Evolutionary conservation across 768 basidiomycete genomes (phyloP).

Genomic region (Termitomyces sp.): DNA sequence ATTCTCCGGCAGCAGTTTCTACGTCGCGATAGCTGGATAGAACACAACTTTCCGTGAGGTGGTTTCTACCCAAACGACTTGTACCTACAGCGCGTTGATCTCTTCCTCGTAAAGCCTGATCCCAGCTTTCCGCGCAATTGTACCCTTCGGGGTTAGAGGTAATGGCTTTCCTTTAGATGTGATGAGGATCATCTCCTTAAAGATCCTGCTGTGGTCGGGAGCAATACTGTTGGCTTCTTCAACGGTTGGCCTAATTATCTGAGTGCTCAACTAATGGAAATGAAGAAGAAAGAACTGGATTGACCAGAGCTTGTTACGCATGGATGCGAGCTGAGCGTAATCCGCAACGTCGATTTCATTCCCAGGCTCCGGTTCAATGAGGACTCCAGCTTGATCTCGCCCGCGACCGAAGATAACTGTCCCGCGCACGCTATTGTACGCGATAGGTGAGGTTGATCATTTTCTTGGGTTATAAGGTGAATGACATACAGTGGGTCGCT

Average conservation of each 20-base stretch:
- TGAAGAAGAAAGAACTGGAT: too few relatives aligned
- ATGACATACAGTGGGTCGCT: conserved; percentile 13
- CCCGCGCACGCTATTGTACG: not conserved
- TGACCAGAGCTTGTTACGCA: not conserved
- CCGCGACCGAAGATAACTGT: not conserved
- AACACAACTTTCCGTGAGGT: not conserved
- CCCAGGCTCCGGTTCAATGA: conserved; percentile 22
- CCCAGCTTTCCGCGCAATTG: not conserved
- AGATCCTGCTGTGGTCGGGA: conserved; percentile 35
- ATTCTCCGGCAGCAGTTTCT: not conserved
- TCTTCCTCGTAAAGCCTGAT: not conserved
- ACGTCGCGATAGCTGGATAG: not conserved
- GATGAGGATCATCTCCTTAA: conserved; percentile 27
- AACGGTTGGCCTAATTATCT: not conserved
- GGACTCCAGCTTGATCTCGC: conserved; percentile 25
- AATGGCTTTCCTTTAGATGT: not conserved
- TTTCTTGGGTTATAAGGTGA: too few relatives aligned
- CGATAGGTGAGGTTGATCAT: not conserved
- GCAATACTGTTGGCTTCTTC: conserved; percentile 36
- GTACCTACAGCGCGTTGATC: not conserved
- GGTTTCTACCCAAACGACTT: not conserved
- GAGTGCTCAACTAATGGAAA: not conserved
- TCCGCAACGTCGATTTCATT: conserved; percentile 25
- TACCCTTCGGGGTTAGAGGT: conserved; percentile 3
- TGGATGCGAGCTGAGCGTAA: not conserved